Conservation (phyloP, 345 rosid species). For the Euclidium syriacum region DNA sequence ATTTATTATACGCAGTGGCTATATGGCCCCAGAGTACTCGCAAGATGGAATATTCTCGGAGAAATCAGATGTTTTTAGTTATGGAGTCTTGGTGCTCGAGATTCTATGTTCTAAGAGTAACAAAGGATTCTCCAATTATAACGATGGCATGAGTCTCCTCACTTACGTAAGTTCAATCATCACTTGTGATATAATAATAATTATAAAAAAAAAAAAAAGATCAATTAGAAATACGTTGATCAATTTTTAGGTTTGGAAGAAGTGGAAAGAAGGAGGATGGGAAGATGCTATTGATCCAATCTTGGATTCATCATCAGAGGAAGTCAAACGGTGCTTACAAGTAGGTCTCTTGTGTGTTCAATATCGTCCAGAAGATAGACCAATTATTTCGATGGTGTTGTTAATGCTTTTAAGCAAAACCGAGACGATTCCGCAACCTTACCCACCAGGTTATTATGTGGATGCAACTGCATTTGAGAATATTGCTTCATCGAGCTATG, state of each 20-base stretch:
- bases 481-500: not conserved
- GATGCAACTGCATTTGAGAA: not conserved
- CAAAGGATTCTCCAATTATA: constrained; percentile 51
- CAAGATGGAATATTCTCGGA: constrained; percentile 55
- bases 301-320: constrained; percentile 34
- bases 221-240: not conserved
- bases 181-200: no score
- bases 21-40: constrained; percentile 73
- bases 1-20: constrained; percentile 39
- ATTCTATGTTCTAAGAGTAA: constrained; percentile 50
- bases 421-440: not conserved
- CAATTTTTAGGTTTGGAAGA: constrained; percentile 50
- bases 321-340: constrained; percentile 60
- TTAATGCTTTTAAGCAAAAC: not conserved
- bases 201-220: no score
- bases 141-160: constrained; percentile 56
- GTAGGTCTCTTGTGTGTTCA: no score
- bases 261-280: constrained; percentile 52
- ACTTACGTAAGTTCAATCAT: constrained; percentile 43
- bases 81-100: constrained; percentile 55
- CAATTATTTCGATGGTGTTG: constrained; percentile 48
- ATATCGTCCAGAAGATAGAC: no score
- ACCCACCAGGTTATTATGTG: not conserved
- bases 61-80: constrained; percentile 59
- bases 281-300: constrained; percentile 40